phyloP scores from a whole-genome alignment of 1,139 yeast species.

The Kodamaea suecica region DNA sequence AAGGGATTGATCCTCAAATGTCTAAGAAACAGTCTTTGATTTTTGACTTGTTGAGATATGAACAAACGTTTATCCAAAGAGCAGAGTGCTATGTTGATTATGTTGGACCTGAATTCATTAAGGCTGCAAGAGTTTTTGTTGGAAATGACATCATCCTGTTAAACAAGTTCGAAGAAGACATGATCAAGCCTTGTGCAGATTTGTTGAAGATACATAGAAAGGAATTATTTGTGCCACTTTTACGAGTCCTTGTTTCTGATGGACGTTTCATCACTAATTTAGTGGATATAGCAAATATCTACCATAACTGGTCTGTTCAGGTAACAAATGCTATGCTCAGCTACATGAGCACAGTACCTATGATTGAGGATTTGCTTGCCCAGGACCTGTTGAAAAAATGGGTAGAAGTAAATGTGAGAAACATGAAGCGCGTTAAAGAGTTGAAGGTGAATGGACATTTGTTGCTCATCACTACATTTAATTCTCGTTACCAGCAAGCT shows the following conservation, averaged over 20 bases:
- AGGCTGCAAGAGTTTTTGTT: slow-evolving; percentile 48
- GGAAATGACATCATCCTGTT: slow-evolving; percentile 29
- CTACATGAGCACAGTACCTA: slow-evolving; percentile 50
- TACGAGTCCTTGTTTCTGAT: slow-evolving; percentile 41
- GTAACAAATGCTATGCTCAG: slow-evolving; percentile 54
- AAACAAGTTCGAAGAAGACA: slow-evolving; percentile 56
- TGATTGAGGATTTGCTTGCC: slow-evolving; percentile 25
- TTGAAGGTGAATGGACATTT: slow-evolving; percentile 54
- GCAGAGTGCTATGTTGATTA: slow-evolving; percentile 60
- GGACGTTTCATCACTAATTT: slow-evolving; percentile 64
- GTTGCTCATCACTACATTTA: slow-evolving; percentile 70
- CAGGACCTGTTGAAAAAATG: slow-evolving; percentile 52
- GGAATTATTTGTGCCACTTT: slow-evolving; percentile 52
- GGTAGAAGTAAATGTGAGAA: slow-evolving; percentile 45
- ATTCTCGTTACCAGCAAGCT: slow-evolving; percentile 69
- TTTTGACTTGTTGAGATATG: slow-evolving; percentile 73
- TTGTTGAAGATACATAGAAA: slow-evolving; percentile 58
- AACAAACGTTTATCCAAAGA: slow-evolving; percentile 70
- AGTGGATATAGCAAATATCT: slow-evolving; percentile 55
- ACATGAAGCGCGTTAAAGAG: slow-evolving; percentile 40
- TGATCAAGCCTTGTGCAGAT: slow-evolving; percentile 61
- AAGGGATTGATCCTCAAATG: slow-evolving; percentile 51
- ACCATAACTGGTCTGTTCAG: slow-evolving; percentile 61
- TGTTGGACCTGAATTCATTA: slow-evolving; percentile 44
- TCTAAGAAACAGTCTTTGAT: slow-evolving; percentile 71